Base-by-base conservation (phyloP, 305 asterid species). In the Fraxinus angustifolia region DNA sequence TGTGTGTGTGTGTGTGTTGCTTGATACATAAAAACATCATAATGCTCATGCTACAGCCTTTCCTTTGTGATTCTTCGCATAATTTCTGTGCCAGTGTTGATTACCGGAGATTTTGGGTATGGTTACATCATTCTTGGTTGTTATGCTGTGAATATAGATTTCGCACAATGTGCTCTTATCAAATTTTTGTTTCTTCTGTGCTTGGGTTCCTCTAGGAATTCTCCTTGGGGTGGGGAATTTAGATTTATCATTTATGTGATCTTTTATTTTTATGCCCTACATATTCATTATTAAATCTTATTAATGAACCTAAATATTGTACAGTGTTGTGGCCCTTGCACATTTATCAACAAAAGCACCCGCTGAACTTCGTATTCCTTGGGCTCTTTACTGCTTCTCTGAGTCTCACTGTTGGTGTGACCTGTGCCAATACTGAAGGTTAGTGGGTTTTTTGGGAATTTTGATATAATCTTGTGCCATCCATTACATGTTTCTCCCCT, bases 391-490 rank as follows among this genome's bases (percentile, higher is more conserved):
- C 99, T 68, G 86, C 90, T 74, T 94, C 93, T 56, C 81, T 96
- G 83, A 94, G 98, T 83, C 76, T 92, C 80, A 93, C 98, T 1
- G 97, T 96, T 82, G 99, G 97, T 21, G 91, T 94, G 73, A 93
- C 86, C 88, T 96, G 98, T 84, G 99, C 97, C 78, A 91, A 94
- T 75, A 93, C 96, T 33, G 97, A 94, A 84, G 99, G 98, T 94
- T 75, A 42, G 91, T 86, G 56, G 67, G 70, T 78, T 77, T 67
- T 6, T n/a, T 31, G 26, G 80, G 45, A 36, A 58, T 77, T 78
- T 72, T 48, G 34, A 82, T 70, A 26, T 58, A 35, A n/a, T 8
- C 50, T 72, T 36, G 28, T 35, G 12, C 76, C 23, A 30, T 62
- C 60, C 56, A 28, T 40, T 73, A 70, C 72, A 84, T 48, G 67